Percentiles rank a stretch among this genome's conserved stretches.
phyloP scores from a whole-genome alignment of 2,329 filamentous ascomycete genomes.

The Mycosphaerelloides madeirae region DNA sequence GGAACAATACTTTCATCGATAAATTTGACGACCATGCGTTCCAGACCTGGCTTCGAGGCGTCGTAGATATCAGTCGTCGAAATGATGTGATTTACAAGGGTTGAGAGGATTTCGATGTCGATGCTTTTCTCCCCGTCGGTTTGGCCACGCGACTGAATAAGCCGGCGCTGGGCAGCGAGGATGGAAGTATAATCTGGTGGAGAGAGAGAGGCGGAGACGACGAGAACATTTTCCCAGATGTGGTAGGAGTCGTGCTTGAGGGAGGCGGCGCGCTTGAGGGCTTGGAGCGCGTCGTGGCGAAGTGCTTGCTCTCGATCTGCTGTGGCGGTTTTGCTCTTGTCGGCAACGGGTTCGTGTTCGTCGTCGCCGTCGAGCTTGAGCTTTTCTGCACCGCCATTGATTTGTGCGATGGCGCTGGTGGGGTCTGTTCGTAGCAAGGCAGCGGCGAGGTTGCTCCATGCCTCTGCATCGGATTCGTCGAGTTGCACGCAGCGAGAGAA shows the following conservation, averaged over 20 bases:
- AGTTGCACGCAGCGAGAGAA: conserved; percentile 78
- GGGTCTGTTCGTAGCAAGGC: conserved; percentile 55
- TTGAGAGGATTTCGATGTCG: conserved; percentile 66
- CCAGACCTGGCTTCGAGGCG: conserved; percentile 43
- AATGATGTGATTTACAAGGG: conserved; percentile 68
- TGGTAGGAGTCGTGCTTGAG: conserved; percentile 82
- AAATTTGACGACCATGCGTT: conserved; percentile 63
- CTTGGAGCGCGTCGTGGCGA: conserved; percentile 69
- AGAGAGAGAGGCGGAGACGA: conserved; percentile 70
- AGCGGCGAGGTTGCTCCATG: conserved; percentile 91
- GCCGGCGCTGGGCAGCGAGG: conserved; percentile 65
- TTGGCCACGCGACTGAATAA: conserved; percentile 67
- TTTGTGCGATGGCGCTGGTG: conserved; percentile 12
- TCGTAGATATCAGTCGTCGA: conserved; percentile 44
- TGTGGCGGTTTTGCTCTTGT: conserved; percentile 13
- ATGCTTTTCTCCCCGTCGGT: conserved; percentile 70
- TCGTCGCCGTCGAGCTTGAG: conserved; percentile 33
- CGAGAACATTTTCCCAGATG: conserved; percentile 96
- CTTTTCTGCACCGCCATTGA: conserved; percentile 10
- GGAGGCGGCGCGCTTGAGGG: conserved; percentile 80
- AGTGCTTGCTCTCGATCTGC: conserved; percentile 54
- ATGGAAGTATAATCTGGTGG: conserved; percentile 74
- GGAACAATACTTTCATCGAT: conserved; percentile 72
- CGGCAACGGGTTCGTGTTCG: conserved; percentile 23
- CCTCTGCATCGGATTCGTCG: conserved; percentile 84